Evolutionary conservation across 1,284 basidiomycete species (phyloP).

Genomic region (Pseudomicrostroma phylloplanum): DNA sequence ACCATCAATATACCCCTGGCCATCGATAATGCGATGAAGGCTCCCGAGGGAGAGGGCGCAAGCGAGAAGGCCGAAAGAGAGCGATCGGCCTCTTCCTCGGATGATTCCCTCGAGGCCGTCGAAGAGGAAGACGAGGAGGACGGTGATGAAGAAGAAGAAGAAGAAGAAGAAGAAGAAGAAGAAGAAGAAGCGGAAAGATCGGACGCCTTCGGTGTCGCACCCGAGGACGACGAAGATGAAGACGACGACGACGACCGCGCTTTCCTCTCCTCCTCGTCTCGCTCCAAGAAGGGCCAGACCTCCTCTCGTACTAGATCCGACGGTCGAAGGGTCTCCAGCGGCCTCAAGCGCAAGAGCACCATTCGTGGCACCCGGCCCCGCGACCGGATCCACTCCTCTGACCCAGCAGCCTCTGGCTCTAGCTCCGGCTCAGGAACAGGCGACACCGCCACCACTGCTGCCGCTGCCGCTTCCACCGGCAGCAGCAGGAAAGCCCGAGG

Average conservation of each 20-base stretch:
- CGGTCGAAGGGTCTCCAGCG: neutral
- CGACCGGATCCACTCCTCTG: no score
- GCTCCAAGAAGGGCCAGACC: no score
- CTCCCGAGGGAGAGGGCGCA: constrained; percentile 15
- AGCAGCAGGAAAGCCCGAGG: neutral
- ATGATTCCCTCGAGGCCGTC: constrained; percentile 16
- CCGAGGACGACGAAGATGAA: constrained; percentile 11
- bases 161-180: neutral
- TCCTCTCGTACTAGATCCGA: neutral
- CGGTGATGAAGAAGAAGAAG: neutral
- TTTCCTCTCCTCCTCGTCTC: no score
- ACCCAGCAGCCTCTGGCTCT: neutral
- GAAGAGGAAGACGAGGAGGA: constrained; percentile 9
- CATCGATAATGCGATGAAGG: constrained; percentile 63
- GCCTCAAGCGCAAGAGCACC: neutral
- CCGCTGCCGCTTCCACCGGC: neutral
- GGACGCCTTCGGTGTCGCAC: constrained; percentile 5
- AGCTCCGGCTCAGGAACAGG: neutral
- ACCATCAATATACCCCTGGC: constrained; percentile 70
- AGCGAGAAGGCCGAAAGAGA: constrained; percentile 20
- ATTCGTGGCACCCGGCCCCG: no score
- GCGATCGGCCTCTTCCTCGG: constrained; percentile 19
- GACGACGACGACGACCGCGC: constrained; percentile 9
- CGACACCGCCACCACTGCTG: no score
- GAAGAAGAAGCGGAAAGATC: neutral